These are phyloP conservation scores for Nothophoma quercina DNA, from an alignment of 2,329 filamentous ascomycete genomes.

Conservation along the genomic window DNA sequence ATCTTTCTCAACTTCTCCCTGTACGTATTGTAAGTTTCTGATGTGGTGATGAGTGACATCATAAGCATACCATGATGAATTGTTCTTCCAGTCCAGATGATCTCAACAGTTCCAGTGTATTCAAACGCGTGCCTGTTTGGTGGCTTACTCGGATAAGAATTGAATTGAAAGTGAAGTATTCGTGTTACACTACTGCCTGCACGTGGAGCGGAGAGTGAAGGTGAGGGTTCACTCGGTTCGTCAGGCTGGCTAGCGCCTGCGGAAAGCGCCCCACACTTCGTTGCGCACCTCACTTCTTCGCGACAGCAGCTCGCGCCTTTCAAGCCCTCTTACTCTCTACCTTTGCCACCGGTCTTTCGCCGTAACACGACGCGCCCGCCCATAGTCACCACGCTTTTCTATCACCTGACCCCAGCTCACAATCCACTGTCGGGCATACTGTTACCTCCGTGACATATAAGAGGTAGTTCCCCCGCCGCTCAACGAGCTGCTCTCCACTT, in stretches of 20 bases:
- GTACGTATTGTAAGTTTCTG: conserved; percentile 5
- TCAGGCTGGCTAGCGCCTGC: conserved; percentile 28
- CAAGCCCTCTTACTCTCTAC: conserved; percentile 25
- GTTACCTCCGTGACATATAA: conserved; percentile 30
- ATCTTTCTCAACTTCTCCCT: conserved; percentile 70
- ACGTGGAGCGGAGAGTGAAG: conserved; percentile 11
- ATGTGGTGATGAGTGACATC: conserved; percentile 30
- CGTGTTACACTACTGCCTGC: background rate
- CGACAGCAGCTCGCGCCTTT: conserved; percentile 33
- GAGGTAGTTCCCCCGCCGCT: conserved; percentile 29
- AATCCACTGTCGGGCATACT: conserved; percentile 22
- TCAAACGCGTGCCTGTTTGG: no score
- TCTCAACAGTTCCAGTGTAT: background rate
- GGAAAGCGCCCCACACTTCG: conserved; percentile 38
- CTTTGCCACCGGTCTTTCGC: conserved; percentile 36
- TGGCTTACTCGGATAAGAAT: no score
- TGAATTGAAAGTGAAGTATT: background rate
- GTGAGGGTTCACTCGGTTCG: conserved; percentile 18
- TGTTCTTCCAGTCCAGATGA: background rate
- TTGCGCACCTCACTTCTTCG: conserved; percentile 29
- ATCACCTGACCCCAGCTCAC: conserved; percentile 22
- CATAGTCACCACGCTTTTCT: conserved; percentile 14
- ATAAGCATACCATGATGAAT: conserved; percentile 37
- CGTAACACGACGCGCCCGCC: conserved; percentile 26
- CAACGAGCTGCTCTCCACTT: conserved; percentile 33